A percentile compares a stretch with the other conserved stretches of the same genome.
These are phyloP conservation scores for Chaetomium strumarium DNA, from an alignment of 2,329 filamentous ascomycete species.

Conservation along the genomic window DNA sequence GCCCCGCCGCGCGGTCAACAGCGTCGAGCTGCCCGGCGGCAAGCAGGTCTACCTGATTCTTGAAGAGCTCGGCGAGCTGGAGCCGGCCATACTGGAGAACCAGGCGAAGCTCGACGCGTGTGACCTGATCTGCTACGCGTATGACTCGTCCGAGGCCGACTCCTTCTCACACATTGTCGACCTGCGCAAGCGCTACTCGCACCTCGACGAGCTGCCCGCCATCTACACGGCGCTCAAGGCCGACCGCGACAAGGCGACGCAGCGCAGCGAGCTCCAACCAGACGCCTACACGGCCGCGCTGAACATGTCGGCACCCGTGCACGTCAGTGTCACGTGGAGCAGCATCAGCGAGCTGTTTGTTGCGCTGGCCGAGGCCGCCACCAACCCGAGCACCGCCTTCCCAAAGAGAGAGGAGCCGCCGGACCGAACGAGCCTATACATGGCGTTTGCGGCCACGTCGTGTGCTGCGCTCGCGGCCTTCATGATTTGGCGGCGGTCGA, in stretches of 20 bases:
- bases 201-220: slow-evolving; percentile 81
- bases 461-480: slow-evolving; percentile 58
- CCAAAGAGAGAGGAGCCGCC: slow-evolving; percentile 85
- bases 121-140: slow-evolving; percentile 90
- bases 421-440: slow-evolving; percentile 78
- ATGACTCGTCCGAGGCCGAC: slow-evolving; percentile 94
- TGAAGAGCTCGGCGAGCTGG: slow-evolving; percentile 91
- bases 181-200: slow-evolving; percentile 69
- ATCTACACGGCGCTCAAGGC: slow-evolving; percentile 94
- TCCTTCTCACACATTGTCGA: slow-evolving; percentile 89
- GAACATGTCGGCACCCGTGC: slow-evolving; percentile 85
- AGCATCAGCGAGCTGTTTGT: slow-evolving; percentile 94
- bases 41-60: slow-evolving; percentile 97
- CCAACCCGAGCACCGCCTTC: slow-evolving; percentile 81
- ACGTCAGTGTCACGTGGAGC: slow-evolving; percentile 91
- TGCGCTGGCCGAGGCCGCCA: slow-evolving; percentile 82
- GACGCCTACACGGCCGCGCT: slow-evolving; percentile 82
- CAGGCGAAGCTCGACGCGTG: slow-evolving; percentile 83
- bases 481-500: slow-evolving; percentile 59
- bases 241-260: slow-evolving; percentile 94
- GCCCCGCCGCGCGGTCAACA: slow-evolving; percentile 88
- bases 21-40: slow-evolving; percentile 88
- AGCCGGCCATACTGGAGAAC: slow-evolving; percentile 91
- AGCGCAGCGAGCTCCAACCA: slow-evolving; percentile 82
- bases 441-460: slow-evolving; percentile 70